A percentile compares a stretch with the other conserved stretches of the same genome.
phyloP scores from a whole-genome alignment of 2,329 filamentous ascomycete genomes.

The Pseudogymnoascus sp. region DNA sequence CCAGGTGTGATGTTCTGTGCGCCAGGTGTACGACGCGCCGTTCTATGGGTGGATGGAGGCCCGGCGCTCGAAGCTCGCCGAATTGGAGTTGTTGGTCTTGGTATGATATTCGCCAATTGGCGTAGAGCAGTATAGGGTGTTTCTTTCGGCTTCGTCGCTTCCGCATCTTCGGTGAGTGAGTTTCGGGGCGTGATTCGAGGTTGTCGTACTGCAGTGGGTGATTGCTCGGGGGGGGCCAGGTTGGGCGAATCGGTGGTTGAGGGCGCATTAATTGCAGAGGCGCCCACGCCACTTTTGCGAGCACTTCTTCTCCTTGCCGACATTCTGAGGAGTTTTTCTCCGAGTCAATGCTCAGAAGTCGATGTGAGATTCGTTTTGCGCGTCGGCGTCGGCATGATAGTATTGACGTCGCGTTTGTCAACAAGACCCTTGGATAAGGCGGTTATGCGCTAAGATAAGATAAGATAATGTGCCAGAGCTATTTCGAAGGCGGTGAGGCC shows the following conservation, averaged over 20 bases:
- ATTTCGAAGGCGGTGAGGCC: constrained; percentile 4
- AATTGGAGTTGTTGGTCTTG: constrained; percentile 27
- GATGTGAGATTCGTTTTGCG: constrained; percentile 1
- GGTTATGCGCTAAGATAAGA: constrained; percentile 4
- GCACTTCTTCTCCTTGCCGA: background rate
- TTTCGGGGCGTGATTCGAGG: constrained; percentile 22
- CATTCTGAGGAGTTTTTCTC: background rate
- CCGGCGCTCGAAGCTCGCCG: constrained; percentile 26
- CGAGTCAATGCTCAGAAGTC: background rate
- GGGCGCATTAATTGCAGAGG: background rate
- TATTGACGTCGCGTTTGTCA: constrained; percentile 6
- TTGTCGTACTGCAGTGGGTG: constrained; percentile 12
- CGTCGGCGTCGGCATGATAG: constrained; percentile 5
- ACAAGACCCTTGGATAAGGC: constrained; percentile 9
- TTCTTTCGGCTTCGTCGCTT: constrained; percentile 16
- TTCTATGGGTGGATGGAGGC: constrained; percentile 23
- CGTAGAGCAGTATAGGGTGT: constrained; percentile 24
- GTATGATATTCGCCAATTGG: constrained; percentile 21
- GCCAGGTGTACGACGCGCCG: constrained; percentile 22
- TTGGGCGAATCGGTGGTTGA: background rate
- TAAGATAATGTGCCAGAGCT: constrained; percentile 8
- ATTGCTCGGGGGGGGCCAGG: background rate
- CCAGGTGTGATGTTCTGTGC: constrained; percentile 23
- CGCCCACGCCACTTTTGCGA: background rate
- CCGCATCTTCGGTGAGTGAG: constrained; percentile 18